phyloP scores from a whole-genome alignment of 2,329 filamentous ascomycete species.

The Helotiales sp. region DNA sequence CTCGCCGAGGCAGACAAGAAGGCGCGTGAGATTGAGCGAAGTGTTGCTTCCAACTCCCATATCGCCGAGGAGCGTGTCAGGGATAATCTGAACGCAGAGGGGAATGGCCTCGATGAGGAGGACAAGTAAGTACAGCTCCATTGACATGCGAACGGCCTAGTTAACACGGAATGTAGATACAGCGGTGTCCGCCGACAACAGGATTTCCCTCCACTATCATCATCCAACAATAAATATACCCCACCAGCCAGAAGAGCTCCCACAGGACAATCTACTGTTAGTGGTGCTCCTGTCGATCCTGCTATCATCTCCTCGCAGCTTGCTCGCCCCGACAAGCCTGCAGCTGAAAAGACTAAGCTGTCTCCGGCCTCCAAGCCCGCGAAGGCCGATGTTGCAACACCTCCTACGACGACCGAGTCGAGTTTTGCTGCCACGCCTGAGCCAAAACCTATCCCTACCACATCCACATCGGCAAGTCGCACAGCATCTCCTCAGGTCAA shows the following conservation, averaged over 20 bases:
- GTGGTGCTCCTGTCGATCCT: slow-evolving; percentile 78
- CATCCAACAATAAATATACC: slow-evolving; percentile 71
- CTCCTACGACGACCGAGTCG: slow-evolving; percentile 32
- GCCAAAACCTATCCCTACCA: slow-evolving; percentile 24
- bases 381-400: slow-evolving; percentile 31
- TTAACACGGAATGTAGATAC: slow-evolving; percentile 58
- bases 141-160: too few species aligned
- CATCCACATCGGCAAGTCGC: slow-evolving; percentile 37
- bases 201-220: slow-evolving; percentile 65
- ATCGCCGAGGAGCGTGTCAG: slow-evolving; percentile 85
- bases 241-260: slow-evolving; percentile 86
- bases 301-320: slow-evolving; percentile 90
- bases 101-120: slow-evolving; percentile 78
- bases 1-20: slow-evolving; percentile 78
- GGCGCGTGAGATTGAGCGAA: slow-evolving; percentile 86
- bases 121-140: slow-evolving; percentile 67
- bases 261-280: slow-evolving; percentile 69
- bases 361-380: slow-evolving; percentile 29
- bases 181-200: slow-evolving; percentile 82
- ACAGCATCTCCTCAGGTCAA: slow-evolving; percentile 31
- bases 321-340: slow-evolving; percentile 45
- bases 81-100: slow-evolving; percentile 63
- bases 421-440: slow-evolving; percentile 28
- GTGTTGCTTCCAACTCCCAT: slow-evolving; percentile 72
- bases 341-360: slow-evolving; percentile 29